Evolutionary conservation across 2,329 filamentous ascomycete genomes (phyloP).

Genomic region (Tricladium varicosporioides): DNA sequence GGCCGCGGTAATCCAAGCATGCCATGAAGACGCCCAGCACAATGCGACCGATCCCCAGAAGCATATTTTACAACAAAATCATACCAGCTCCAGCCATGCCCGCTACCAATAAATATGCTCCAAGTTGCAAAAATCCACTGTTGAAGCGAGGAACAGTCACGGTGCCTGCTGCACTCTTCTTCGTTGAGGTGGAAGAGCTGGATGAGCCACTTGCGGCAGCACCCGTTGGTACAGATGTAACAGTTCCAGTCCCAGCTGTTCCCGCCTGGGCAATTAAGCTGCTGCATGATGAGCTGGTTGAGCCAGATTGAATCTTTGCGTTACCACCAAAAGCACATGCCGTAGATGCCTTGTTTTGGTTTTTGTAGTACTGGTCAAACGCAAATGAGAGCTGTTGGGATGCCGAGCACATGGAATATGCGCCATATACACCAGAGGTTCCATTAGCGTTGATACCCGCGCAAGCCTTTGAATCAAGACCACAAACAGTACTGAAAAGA

Average conservation of each 20-base stretch:
- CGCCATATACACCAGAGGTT: constrained; percentile 67
- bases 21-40: background rate
- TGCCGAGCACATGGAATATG: constrained; percentile 73
- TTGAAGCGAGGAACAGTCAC: constrained; percentile 44
- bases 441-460: constrained; percentile 66
- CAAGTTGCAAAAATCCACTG: constrained; percentile 45
- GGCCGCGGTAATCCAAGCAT: background rate
- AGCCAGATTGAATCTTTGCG: constrained; percentile 51
- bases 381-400: constrained; percentile 71
- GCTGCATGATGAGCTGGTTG: constrained; percentile 53
- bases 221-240: constrained; percentile 46
- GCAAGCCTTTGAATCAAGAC: constrained; percentile 54
- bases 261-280: constrained; percentile 62
- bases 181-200: constrained; percentile 23
- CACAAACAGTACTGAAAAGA: constrained; percentile 76
- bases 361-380: constrained; percentile 70
- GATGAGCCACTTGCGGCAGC: constrained; percentile 31
- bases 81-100: constrained; percentile 51
- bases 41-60: constrained; percentile 7
- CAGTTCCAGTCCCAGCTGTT: constrained; percentile 54
- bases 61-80: constrained; percentile 47
- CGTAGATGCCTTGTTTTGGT: constrained; percentile 48
- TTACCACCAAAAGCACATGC: constrained; percentile 73
- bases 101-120: constrained; percentile 48
- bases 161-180: constrained; percentile 38